Evolutionary conservation across 805 yeast genomes (phyloP), one percentile per base, ranked within the genome.

Genomic region (Maudiozyma saulgeensis): DNA sequence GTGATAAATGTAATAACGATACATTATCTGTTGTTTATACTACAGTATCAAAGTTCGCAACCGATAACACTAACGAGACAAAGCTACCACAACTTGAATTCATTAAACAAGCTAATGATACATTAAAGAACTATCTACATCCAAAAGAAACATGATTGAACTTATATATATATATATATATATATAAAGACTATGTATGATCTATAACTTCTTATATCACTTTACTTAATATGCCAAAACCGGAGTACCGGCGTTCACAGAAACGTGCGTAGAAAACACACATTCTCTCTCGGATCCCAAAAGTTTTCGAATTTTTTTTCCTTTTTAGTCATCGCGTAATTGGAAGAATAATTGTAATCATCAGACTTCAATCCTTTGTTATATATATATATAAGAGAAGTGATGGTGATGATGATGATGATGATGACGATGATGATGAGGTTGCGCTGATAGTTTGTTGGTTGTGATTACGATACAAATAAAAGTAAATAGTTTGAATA

Each of bases 1-100:
- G 67, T 37, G 41, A 53, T 0, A 59, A 60, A 43, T 68, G 72
- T 55, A 70, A 68, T 41, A 49, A 45, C 2, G 53, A 52, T 1
- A 54, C 64, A 18, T 50, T 73, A 1, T 49, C 57, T 2, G 58
- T 63, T 15, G 61, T 75, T 19, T 54, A 68, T 38, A 58, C 61
- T 11, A 54, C 64, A 16, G 61, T 67, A 18, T 58, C 62, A 15
- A 54, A 55, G 43, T 51, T 62, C 6, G 63, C 62, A 45, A 56
- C 51, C 23, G 56, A 56, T 9, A 43, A 55, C 3, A 40, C 52
- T 42, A 48, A 54, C 47, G 57, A 54, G 34, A 49, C 42, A 23
- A 18, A 7, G 7, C 26, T 41, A 8, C 63, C 61, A 18, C 67
- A 59, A 39, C 26, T 62, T 8, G 61, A 56, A n/a, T 63, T 62